Base-by-base conservation (phyloP, 208 protist genomes). In the Willaertia magna region DNA sequence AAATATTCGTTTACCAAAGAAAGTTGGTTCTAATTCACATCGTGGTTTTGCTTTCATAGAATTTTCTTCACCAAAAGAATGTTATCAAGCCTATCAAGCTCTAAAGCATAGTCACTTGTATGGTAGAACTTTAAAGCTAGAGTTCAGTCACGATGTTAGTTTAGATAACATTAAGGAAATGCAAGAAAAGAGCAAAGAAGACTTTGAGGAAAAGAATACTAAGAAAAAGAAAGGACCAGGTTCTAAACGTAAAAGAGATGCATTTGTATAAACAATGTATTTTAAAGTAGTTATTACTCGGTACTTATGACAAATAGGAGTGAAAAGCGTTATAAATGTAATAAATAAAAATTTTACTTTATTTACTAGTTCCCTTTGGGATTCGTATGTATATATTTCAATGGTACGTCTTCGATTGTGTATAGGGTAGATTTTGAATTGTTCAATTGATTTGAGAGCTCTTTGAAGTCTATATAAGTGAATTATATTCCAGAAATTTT, bases 11-110 rank as follows among this genome's bases (percentile, higher is more conserved):
- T n/a, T 99, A 74, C 98, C 98, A 39, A 94, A 94, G 79, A 99
- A 99, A 90, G 88, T 90, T 22, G 89, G 91, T 2, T 90, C 96
- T 78, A 95, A 96, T 87, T 93, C 93, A 86, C 94, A 97, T 79
- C 92, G 97, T 51, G 98, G 98, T 75, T 99, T 99, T 92, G 97
- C 95, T 47, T 99, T 99, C 89, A 94, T 99, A 12, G 97, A 99
- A 88, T 99, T 98, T 88, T 79, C 97, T 6, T 97, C 95, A 0
- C 92, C 96, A 88, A 86, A 94, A 85, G 98, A 99, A 87, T 97
- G 97, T 34, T 88, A 92, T 18, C 92, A 93, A 75, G 98, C 98
- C 6, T 92, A 96, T 85, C 90, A 97, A 46, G 87, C 93, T 52
- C 93, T 99, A 18, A 90, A 88, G 74, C 88, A 93, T 12, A 98